Evolutionary conservation across 306 rosid species (phyloP).

Genomic region (Ochetophila trinervis): DNA sequence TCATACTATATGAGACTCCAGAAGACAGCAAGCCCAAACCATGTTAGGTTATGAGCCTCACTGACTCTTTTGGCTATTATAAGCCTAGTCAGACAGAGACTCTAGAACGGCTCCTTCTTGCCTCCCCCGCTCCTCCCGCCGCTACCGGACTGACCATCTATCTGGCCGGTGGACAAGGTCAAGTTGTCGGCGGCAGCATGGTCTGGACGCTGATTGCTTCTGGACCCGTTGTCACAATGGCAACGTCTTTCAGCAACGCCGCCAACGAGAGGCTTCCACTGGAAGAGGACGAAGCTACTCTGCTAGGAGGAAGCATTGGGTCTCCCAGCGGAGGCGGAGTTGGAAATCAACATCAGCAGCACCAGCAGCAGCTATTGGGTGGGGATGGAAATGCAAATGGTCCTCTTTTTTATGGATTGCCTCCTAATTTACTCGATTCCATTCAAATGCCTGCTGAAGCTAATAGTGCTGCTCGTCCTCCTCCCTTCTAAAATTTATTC

Average conservation of each 20-base stretch:
- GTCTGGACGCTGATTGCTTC: slow-evolving; percentile 76
- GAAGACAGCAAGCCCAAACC: no score
- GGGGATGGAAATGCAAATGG: slow-evolving; percentile 50
- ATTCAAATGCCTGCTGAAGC: slow-evolving; percentile 82
- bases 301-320: slow-evolving; percentile 45
- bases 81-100: no score
- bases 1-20: no score
- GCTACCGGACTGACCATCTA: slow-evolving; percentile 85
- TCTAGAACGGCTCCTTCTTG: slow-evolving; percentile 70
- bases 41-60: no score
- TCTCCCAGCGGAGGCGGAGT: slow-evolving; percentile 44
- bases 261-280: slow-evolving; percentile 91
- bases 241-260: slow-evolving; percentile 95
- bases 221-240: slow-evolving; percentile 89
- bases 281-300: slow-evolving; percentile 75
- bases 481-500: slow-evolving; percentile 83
- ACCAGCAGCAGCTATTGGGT: slow-evolving; percentile 48
- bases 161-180: slow-evolving; percentile 88
- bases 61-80: no score
- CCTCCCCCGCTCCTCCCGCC: slow-evolving; percentile 94
- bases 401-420: slow-evolving; percentile 69
- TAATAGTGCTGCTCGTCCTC: slow-evolving; percentile 70
- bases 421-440: slow-evolving; percentile 72
- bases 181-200: slow-evolving; percentile 92
- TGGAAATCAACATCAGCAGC: slow-evolving; percentile 33